Evolutionary conservation across 257 asterid species (phyloP), one percentile per base, ranked within the genome.

Genomic region (Phtheirospermum japonicum): DNA sequence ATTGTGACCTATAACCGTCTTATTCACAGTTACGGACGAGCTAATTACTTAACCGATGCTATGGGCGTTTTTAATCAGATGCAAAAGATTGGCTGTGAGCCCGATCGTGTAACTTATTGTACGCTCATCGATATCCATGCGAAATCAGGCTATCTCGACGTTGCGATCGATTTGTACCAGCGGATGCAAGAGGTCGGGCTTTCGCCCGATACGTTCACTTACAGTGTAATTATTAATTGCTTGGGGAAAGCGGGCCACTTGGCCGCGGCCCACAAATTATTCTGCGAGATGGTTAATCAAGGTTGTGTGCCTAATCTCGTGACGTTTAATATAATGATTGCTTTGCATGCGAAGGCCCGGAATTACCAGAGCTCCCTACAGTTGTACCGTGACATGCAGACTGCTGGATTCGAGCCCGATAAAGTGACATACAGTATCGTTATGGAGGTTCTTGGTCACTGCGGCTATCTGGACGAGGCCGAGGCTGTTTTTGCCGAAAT

Each of bases 381-480:
- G 85, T 75, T 92, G 19, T 92, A 89, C 37, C 90, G 94, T 6
- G 96, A 92, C 66, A 86, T 92, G 97, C 89, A 92, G 74, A 76
- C 73, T 45, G 97, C 95, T 64, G 99, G 99, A 65, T 92, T 85
- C 61, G 82, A 83, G 72, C 97, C 99, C 0, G 99, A 92, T 65
- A 92, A 85, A 69, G 99, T 92, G 73, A 89, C 97, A 8, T 92
- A 89, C 80, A 86, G 94, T 77, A 89, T 89, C 49, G 86, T 92
- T 13, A 92, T 92, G 99, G 99, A 92, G 76, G 99, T 86, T 66
- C 90, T 92, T 54, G 99, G 99, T 53, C 97, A 92, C 56, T 89
- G 90, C 71, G 99, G 99, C 52, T 83, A 79, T 73, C 78, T 89
- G 34, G 97, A 89, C 12, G 99, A 92, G 79, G 94, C 93, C 0